phyloP scores from a whole-genome alignment of 1,139 yeast species.

The Nakaseomyces sp. region DNA sequence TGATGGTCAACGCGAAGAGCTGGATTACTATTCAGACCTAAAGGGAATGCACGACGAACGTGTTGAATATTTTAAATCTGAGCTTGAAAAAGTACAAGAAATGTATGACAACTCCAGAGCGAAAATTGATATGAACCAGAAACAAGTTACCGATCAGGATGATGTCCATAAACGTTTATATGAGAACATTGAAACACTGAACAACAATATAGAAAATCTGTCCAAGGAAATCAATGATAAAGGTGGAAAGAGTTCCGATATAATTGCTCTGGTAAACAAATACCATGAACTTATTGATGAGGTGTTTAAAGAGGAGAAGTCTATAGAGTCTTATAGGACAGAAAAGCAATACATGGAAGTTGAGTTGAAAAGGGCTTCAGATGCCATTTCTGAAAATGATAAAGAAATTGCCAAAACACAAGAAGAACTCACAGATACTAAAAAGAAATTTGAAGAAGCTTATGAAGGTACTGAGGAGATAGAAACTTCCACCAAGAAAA shows the following conservation, averaged over 20 bases:
- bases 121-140: background rate
- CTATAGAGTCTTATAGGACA: conserved; percentile 34
- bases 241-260: conserved; percentile 22
- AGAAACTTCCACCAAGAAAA: conserved; percentile 9
- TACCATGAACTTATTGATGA: conserved; percentile 38
- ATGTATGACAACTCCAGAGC: conserved; percentile 2
- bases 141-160: conserved; percentile 3
- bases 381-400: conserved; percentile 47
- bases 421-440: conserved; percentile 20
- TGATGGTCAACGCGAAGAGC: conserved; percentile 25
- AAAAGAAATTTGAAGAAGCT: background rate
- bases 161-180: background rate
- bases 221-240: conserved; percentile 24
- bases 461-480: background rate
- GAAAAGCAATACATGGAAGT: conserved; percentile 60
- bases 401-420: conserved; percentile 20
- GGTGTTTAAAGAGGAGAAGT: conserved; percentile 35
- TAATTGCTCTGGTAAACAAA: conserved; percentile 26
- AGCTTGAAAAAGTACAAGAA: conserved; percentile 9
- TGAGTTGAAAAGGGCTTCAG: conserved; percentile 54
- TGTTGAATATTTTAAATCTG: conserved; percentile 17
- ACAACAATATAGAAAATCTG: conserved; percentile 30
- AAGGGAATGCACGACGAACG: conserved; percentile 22
- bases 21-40: conserved; percentile 24
- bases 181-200: conserved; percentile 30